These are phyloP conservation scores for Aspergillus pseudoterreus DNA, from an alignment of 2,329 filamentous ascomycete species.

Conservation along the genomic window DNA sequence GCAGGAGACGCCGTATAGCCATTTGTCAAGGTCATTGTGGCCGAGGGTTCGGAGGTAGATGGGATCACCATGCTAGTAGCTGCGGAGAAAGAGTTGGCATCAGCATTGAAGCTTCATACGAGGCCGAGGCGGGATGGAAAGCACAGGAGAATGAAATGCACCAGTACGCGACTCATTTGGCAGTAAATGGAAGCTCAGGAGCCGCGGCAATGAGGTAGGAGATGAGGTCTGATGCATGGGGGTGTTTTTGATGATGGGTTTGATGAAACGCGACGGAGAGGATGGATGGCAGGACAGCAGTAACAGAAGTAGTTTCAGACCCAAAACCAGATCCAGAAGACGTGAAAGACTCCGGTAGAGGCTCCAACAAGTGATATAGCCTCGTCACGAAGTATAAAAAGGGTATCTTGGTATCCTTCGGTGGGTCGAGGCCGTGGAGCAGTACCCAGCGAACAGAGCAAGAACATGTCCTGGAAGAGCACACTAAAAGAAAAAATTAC, in stretches of 20 bases:
- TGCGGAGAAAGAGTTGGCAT: conserved; percentile 31
- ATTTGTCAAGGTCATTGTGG: conserved; percentile 32
- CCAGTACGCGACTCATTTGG: conserved; percentile 33
- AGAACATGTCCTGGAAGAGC: conserved; percentile 23
- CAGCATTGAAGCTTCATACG: conserved; percentile 39
- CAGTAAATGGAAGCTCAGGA: conserved; percentile 21
- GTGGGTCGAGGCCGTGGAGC: conserved; percentile 39
- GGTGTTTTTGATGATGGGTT: conserved; percentile 35
- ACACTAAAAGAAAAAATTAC: conserved; percentile 37
- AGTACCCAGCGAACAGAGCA: conserved; percentile 35
- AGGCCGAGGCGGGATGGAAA: conserved; percentile 16
- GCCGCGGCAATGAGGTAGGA: conserved; percentile 21
- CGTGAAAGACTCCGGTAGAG: conserved; percentile 13
- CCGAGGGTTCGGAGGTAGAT: conserved; percentile 34
- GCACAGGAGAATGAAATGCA: conserved; percentile 20
- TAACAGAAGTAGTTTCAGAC: conserved; percentile 15
- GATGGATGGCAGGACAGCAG: conserved; percentile 18
- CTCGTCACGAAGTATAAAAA: conserved; percentile 15
- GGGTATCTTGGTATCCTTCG: conserved; percentile 24
- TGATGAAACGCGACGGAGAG: conserved; percentile 33
- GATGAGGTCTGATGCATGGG: conserved; percentile 32
- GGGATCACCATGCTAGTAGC: conserved; percentile 46
- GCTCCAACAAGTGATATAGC: conserved; percentile 11
- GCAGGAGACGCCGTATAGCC: conserved; percentile 27
- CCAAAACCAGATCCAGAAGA: conserved; percentile 19